A percentile compares a stretch with the other conserved stretches of the same genome.
phyloP scores from a whole-genome alignment of 164 flowering plant species.

The Sedum album region DNA sequence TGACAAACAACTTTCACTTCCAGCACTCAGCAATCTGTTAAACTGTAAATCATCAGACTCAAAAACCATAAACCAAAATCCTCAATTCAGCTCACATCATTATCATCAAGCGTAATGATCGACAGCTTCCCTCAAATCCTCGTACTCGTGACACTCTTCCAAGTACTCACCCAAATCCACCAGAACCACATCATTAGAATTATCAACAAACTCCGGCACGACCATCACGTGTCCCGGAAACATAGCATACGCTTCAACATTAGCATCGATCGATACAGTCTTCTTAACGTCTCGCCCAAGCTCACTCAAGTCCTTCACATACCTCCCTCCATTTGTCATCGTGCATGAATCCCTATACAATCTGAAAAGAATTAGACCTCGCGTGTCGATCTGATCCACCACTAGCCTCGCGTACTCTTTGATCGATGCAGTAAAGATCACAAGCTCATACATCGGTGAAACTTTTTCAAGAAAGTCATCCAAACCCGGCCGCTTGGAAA shows the following conservation, averaged over 20 bases:
- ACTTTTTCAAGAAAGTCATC: slow-evolving; percentile 47
- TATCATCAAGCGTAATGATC: not conserved
- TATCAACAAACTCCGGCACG: slow-evolving; percentile 46
- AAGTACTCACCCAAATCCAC: slow-evolving; percentile 36
- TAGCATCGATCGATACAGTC: not conserved
- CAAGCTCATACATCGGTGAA: not conserved
- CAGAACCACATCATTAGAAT: slow-evolving; percentile 49
- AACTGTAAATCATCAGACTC: not conserved
- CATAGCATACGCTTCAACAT: not conserved
- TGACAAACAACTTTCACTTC: not conserved
- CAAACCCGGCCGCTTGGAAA: slow-evolving; percentile 67
- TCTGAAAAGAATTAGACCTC: slow-evolving; percentile 43
- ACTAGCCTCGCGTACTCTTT: slow-evolving; percentile 32
- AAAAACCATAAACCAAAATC: no score
- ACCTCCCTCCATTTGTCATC: not conserved
- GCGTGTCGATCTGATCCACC: slow-evolving; percentile 49
- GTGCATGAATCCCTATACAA: slow-evolving; percentile 59
- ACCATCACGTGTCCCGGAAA: slow-evolving; percentile 30
- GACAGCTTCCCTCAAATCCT: not conserved
- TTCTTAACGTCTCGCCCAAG: not conserved
- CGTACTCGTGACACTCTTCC: slow-evolving; percentile 5
- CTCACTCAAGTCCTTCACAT: not conserved
- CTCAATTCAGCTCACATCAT: not conserved
- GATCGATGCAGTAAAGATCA: not conserved
- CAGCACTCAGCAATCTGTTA: not conserved